These are phyloP conservation scores for Pseudogymnoascus sp. DNA, from an alignment of 2,329 filamentous ascomycete species.

Conservation along the genomic window DNA sequence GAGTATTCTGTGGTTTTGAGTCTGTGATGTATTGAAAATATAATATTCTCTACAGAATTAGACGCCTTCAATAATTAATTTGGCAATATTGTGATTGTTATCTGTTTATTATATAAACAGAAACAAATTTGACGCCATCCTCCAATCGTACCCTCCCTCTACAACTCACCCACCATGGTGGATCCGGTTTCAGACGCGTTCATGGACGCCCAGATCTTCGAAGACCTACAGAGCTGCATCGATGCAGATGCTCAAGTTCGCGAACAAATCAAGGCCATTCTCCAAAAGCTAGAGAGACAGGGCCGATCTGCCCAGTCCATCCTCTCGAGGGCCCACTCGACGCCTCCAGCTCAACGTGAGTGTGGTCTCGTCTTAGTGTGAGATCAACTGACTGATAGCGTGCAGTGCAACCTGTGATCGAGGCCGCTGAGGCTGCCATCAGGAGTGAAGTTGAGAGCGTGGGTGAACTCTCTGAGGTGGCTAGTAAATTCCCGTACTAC, in stretches of 20 bases:
- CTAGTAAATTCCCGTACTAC: conserved; percentile 90
- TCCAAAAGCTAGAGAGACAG: conserved; percentile 75
- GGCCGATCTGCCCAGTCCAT: conserved; percentile 73
- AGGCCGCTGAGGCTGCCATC: conserved; percentile 61
- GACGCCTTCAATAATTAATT: background rate
- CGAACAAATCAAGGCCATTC: conserved; percentile 74
- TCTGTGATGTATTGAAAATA: background rate
- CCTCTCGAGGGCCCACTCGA: conserved; percentile 84
- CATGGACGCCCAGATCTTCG: conserved; percentile 70
- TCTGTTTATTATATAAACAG: background rate
- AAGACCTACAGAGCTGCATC: conserved; percentile 77
- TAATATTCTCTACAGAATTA: background rate
- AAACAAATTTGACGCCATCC: background rate
- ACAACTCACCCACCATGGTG: background rate
- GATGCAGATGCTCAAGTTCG: conserved; percentile 77
- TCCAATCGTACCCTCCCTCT: background rate
- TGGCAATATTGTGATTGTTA: background rate
- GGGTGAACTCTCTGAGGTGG: conserved; percentile 58
- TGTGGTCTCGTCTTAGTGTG: conserved; percentile 12
- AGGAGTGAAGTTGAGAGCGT: conserved; percentile 64
- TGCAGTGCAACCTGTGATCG: conserved; percentile 59
- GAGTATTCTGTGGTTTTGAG: background rate
- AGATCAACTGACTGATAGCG: background rate
- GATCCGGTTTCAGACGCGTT: conserved; percentile 1
- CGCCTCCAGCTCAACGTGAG: conserved; percentile 56